Base-by-base conservation (phyloP, 805 yeast species). In the Kuraishia molischiana region DNA sequence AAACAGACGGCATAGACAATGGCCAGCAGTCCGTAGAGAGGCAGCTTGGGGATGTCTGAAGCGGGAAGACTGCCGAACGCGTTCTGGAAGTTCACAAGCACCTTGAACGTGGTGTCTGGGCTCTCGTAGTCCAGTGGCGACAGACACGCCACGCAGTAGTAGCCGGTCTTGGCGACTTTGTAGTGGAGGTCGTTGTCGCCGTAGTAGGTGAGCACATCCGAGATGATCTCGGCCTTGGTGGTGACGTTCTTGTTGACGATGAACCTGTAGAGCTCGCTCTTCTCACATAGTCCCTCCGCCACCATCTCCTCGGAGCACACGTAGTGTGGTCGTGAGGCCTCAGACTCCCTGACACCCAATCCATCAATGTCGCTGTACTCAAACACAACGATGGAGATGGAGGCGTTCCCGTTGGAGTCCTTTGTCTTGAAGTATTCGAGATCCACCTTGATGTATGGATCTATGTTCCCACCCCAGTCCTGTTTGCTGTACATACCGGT, bases 11-110 rank as follows among this genome's bases (percentile, higher is more conserved):
- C 85, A 54, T 92, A 92, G 31, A 82, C 75, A 28, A 92, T 68
- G 1, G 96, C 85, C 51, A 86, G 67, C 13, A 84, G 72, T 1
- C 95, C 97, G 56, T 86, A 92, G 19, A 86, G 75, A 9, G 95
- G 86, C 44, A 92, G 68, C 50, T 89, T 85, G 21, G 97, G 95
- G 47, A 85, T 81, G 56, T 92, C 95, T 26, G 89, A 67, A 4
- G 95, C 98, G 24, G 94, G 75, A 40, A 92, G 65, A 42, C 85
- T 74, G 40, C 98, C 98, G 58, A 74, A 92, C 3, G 97, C 84
- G 61, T 89, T 92, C 63, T 86, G 92, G 61, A 85, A 92, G 49
- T 79, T 80, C 32, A 82, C 81, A n/a, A 62, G 58, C 13, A 90
- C 83, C 36, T 67, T 57, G 58, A 79, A 92, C 17, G 63, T 65